Base-by-base conservation (phyloP, 1,284 basidiomycete species). In the Ceratobasidium theobromae region DNA sequence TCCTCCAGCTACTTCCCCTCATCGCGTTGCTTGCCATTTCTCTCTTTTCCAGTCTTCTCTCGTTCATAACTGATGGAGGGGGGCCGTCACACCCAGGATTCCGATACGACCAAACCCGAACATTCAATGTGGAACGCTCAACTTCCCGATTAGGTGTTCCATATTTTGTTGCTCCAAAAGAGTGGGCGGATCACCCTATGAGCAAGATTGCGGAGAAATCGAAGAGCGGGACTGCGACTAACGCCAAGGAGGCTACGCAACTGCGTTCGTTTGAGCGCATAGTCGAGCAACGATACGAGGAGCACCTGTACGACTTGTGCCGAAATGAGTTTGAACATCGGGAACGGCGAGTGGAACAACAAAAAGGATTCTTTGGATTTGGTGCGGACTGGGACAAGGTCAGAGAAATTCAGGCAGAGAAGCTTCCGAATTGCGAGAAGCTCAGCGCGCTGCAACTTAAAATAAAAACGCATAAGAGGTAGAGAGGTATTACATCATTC, bases 371-470 rank as follows among this genome's bases (percentile, higher is more conserved):
- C 71, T 93, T 97, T 74, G 95, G 94, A 1, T 79, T 95, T 67
- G 90, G 92, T 21, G 89, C 92, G 18, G 89, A 97, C 75, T 93
- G 90, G 87, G 88, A 91, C 49, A 91, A 92, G 76, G 87, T 93
- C 65, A 80, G 79, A 75, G 75, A 75, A 70, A 88, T 93, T 67
- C 82, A 87, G 62, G 75, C 75, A 28, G 86, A 91, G 78, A 80
- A 79, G 41, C 79, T 91, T 51, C 80, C 82, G 67, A 86, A 84
- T 71, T 97, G 94, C 74, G 89, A 93, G 67, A 84, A 86, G 76
- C 77, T 93, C 72, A 84, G 79, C 75, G 76, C 18, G 23, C 33
- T 74, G 11, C 57, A 51, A 23, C 4, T 9, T 1, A n/a, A 60
- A 43, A n/a, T 28, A 60, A n/a, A 49, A 32, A 48, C 27, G 11